phyloP scores from a whole-genome alignment of 192 early-diverging fungal genomes.

The Coemansia sp. region DNA sequence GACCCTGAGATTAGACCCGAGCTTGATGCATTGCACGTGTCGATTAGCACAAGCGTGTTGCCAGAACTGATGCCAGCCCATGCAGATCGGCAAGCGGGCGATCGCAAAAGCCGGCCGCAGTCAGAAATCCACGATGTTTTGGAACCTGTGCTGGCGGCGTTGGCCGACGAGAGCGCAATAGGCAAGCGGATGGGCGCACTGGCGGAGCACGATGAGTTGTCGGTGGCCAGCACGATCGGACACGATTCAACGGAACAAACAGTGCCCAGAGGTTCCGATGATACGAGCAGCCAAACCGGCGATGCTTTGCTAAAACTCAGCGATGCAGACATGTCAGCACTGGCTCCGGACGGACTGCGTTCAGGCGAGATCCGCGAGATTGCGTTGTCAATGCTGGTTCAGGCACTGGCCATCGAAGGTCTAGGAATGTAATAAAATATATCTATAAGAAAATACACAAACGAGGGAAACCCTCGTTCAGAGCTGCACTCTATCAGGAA shows the following conservation, averaged over 20 bases:
- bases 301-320: conserved; percentile 2
- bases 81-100: not conserved
- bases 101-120: conserved; percentile 7
- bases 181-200: not conserved
- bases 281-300: not conserved
- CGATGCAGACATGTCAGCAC: not conserved
- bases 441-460: not conserved
- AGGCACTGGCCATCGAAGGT: conserved; percentile 47
- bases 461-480: no score
- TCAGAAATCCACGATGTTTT: conserved; percentile 19
- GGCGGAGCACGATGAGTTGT: not conserved
- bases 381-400: conserved; percentile 35
- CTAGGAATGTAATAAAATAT: conserved; percentile 38
- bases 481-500: not conserved
- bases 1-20: not conserved
- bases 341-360: not conserved
- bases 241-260: not conserved
- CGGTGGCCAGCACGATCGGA: not conserved
- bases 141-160: conserved; percentile 22
- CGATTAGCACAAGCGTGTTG: conserved; percentile 19
- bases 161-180: conserved; percentile 7
- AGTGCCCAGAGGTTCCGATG: not conserved
- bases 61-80: not conserved
- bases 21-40: conserved; percentile 11
- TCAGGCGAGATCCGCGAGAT: conserved; percentile 25